Conservation (phyloP, 139 green algal genomes). For the Gonium pectorale region DNA sequence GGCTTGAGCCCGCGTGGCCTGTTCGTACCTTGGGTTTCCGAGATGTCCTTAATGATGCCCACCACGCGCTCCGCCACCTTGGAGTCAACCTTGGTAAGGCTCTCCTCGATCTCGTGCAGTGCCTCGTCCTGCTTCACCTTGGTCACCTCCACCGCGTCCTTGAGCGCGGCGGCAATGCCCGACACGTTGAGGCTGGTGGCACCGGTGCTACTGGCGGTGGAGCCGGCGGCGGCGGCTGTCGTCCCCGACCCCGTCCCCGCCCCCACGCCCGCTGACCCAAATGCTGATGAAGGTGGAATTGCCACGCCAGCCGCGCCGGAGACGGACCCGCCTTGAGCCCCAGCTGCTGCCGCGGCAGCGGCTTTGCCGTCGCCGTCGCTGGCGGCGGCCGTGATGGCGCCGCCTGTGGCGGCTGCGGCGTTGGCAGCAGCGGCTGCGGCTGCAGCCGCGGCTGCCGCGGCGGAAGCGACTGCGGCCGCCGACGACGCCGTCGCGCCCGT, state of each 20-base stretch:
- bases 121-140: constrained; percentile 29
- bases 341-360: no score
- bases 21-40: neutral
- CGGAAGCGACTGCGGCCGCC: neutral
- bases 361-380: neutral
- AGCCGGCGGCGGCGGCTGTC: neutral
- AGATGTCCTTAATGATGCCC: constrained; percentile 44
- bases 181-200: constrained; percentile 11
- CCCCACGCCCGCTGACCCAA: no score
- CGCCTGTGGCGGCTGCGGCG: neutral
- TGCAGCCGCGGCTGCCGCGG: constrained; percentile 43
- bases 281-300: no score
- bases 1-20: neutral
- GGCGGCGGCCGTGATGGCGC: neutral
- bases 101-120: constrained; percentile 37
- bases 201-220: neutral
- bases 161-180: constrained; percentile 30
- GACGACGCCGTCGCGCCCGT: neutral
- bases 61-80: constrained; percentile 42
- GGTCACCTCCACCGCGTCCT: constrained; percentile 28
- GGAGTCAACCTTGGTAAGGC: constrained; percentile 10
- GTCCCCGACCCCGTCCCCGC: no score
- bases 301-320: no score
- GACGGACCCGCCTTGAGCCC: no score
- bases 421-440: constrained; percentile 40